Evolutionary conservation across 495 filamentous ascomycete genomes (phyloP).

Genomic region (Neurospora sp.): DNA sequence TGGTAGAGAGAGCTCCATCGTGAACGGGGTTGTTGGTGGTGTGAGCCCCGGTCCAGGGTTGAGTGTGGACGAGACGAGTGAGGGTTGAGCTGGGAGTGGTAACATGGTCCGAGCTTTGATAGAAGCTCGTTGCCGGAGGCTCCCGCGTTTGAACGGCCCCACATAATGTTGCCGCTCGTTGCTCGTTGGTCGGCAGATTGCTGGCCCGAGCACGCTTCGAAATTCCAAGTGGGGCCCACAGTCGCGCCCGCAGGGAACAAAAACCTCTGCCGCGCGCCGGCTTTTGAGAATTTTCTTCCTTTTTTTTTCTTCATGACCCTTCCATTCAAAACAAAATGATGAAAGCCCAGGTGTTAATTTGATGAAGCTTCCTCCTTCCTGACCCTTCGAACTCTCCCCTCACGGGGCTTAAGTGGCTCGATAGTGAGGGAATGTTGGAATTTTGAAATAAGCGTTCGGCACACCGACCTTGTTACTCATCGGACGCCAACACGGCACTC

Average conservation of each 20-base stretch:
- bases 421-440: constrained; percentile 52
- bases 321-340: constrained; percentile 98
- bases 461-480: constrained; percentile 92
- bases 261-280: constrained; percentile 7
- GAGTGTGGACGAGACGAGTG: neutral
- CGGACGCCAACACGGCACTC: constrained; percentile 98
- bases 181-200: constrained; percentile 8
- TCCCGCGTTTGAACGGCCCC: neutral
- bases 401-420: constrained; percentile 82
- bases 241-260: neutral
- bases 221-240: constrained; percentile 9
- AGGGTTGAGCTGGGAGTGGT: neutral
- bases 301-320: constrained; percentile 72
- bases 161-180: neutral
- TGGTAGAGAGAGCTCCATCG: neutral
- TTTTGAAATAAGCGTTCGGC: constrained; percentile 98
- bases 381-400: constrained; percentile 68
- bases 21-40: neutral
- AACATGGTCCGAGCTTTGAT: neutral
- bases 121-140: neutral
- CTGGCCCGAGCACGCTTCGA: constrained; percentile 8
- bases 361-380: constrained; percentile 62
- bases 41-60: neutral
- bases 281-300: constrained; percentile 25
- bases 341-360: constrained; percentile 94